A percentile compares a stretch with the other conserved stretches of the same genome.
Conservation (phyloP, 345 rosid species). For the Gossypium thurberi region DNA sequence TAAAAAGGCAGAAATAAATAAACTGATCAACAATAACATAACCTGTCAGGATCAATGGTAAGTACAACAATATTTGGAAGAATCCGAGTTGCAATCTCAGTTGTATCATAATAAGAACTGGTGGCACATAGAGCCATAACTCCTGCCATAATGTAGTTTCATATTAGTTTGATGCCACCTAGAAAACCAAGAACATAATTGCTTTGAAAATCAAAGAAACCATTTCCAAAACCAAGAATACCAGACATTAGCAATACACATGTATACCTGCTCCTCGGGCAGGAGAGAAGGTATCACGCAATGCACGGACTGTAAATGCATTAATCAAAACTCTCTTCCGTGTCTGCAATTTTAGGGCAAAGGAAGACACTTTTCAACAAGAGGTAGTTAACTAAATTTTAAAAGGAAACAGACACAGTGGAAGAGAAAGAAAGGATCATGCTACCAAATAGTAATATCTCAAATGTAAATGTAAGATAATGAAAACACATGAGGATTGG, state of each 20-base stretch:
- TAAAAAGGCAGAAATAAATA: neutral
- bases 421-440: neutral
- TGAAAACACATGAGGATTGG: slow-evolving; percentile 10
- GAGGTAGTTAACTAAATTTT: neutral
- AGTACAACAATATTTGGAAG: slow-evolving; percentile 85
- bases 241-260: neutral
- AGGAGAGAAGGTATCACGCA: slow-evolving; percentile 92
- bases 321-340: slow-evolving; percentile 94
- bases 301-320: slow-evolving; percentile 97
- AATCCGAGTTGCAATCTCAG: slow-evolving; percentile 91
- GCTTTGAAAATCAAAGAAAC: neutral
- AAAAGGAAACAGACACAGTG: neutral
- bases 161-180: neutral
- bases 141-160: slow-evolving; percentile 42
- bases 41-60: slow-evolving; percentile 96
- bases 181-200: neutral
- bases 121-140: slow-evolving; percentile 95
- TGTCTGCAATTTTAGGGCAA: slow-evolving; percentile 42
- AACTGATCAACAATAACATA: slow-evolving; percentile 8
- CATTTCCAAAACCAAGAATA: neutral
- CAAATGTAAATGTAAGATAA: neutral
- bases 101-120: slow-evolving; percentile 73
- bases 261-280: slow-evolving; percentile 96
- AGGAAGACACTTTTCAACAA: slow-evolving; percentile 11
- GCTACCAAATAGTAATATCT: neutral